Conservation (phyloP, 1,284 basidiomycete species). For the Rhodotorula mucilaginosa region DNA sequence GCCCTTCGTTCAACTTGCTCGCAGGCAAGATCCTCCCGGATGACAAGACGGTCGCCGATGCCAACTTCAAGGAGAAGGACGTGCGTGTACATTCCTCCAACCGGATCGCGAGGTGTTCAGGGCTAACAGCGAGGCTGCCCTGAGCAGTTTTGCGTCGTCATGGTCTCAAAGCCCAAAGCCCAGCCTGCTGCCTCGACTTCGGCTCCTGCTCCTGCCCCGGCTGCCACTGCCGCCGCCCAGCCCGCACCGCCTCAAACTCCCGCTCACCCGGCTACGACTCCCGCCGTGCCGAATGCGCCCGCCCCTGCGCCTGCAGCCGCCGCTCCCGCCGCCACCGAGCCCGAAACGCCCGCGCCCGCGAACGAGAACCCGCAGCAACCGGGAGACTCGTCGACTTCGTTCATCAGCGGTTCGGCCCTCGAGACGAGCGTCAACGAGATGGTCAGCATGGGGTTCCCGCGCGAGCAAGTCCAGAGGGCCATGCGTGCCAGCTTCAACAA, state of each 20-base stretch:
- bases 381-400: slow-evolving; percentile 37
- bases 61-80: slow-evolving; percentile 96
- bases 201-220: slow-evolving; percentile 44
- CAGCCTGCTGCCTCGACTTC: slow-evolving; percentile 48
- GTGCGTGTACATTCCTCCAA: slow-evolving; percentile 9
- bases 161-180: slow-evolving; percentile 87
- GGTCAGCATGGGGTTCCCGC: slow-evolving; percentile 91
- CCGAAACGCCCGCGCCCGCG: slow-evolving; percentile 46
- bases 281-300: slow-evolving; percentile 46
- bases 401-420: slow-evolving; percentile 68
- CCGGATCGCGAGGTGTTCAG: neutral
- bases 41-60: slow-evolving; percentile 80
- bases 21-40: slow-evolving; percentile 89
- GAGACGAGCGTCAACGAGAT: slow-evolving; percentile 76
- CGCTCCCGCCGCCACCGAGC: slow-evolving; percentile 46
- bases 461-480: slow-evolving; percentile 80
- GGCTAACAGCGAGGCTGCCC: neutral
- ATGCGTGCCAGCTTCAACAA: slow-evolving; percentile 96
- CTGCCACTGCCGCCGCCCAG: slow-evolving; percentile 40
- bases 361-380: slow-evolving; percentile 30
- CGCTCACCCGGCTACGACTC: slow-evolving; percentile 48
- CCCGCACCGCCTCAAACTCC: slow-evolving; percentile 48
- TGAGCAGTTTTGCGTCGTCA: slow-evolving; percentile 79
- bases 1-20: neutral
- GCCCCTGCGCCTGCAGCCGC: slow-evolving; percentile 50